Conservation (phyloP, 768 basidiomycete genomes). For the Kondoa subrosea region DNA sequence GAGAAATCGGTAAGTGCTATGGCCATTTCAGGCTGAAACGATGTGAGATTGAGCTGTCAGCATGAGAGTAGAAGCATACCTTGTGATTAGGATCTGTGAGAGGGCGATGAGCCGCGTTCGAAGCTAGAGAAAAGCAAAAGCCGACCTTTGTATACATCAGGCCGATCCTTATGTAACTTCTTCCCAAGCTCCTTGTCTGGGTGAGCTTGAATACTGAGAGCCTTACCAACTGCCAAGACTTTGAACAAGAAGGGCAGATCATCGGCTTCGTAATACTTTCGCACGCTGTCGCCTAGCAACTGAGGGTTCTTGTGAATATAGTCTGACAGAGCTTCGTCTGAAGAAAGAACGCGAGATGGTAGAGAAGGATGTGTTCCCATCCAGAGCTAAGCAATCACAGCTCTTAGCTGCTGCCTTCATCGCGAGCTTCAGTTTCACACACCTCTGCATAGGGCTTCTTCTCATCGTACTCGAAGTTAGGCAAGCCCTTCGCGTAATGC, state of each 20-base stretch:
- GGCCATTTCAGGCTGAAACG: conserved; percentile 72
- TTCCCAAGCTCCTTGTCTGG: conserved; percentile 72
- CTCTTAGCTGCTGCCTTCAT: neutral
- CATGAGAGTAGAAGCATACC: conserved; percentile 24
- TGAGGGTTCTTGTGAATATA: conserved; percentile 50
- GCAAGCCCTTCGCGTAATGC: conserved; percentile 51
- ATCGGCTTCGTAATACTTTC: conserved; percentile 45
- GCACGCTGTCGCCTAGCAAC: conserved; percentile 49
- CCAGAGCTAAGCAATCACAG: conserved; percentile 52
- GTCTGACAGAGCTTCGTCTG: conserved; percentile 42
- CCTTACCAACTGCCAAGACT: conserved; percentile 72
- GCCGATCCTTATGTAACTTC: conserved; percentile 47
- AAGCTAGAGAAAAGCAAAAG: neutral
- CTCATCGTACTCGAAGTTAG: conserved; percentile 53
- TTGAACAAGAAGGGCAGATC: conserved; percentile 86
- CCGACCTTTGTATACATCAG: conserved; percentile 80
- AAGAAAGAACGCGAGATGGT: conserved; percentile 41
- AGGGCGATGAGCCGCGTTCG: neutral
- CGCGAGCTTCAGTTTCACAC: conserved; percentile 26
- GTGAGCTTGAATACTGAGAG: conserved; percentile 79
- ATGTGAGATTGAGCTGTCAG: neutral
- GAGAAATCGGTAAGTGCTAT: conserved; percentile 78
- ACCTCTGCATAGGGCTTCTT: conserved; percentile 83
- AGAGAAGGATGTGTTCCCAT: conserved; percentile 89
- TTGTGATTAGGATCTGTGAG: conserved; percentile 75